phyloP scores from a whole-genome alignment of 768 basidiomycete species.

The Tulasnella sp. region DNA sequence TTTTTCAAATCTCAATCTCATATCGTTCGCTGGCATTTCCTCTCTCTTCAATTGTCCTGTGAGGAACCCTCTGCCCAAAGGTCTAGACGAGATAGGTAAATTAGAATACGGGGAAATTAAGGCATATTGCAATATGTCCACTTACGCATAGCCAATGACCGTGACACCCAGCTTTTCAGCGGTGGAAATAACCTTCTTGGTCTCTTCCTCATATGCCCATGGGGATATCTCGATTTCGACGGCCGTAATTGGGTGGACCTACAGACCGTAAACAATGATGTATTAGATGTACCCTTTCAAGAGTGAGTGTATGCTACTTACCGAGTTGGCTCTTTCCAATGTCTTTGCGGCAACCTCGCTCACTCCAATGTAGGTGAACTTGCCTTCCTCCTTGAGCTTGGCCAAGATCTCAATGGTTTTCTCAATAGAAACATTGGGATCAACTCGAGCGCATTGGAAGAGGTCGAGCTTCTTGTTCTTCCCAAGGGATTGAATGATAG shows the following conservation, averaged over 20 bases:
- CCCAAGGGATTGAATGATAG: constrained; percentile 34
- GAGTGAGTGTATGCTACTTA: constrained; percentile 17
- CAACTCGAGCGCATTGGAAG: constrained; percentile 41
- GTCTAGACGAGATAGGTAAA: not conserved
- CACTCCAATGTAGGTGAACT: constrained; percentile 47
- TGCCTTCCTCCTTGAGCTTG: constrained; percentile 39
- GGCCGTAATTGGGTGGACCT: constrained; percentile 27
- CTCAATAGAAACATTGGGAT: constrained; percentile 34
- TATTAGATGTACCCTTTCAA: not conserved
- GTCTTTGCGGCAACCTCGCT: constrained; percentile 42
- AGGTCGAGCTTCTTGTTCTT: constrained; percentile 46
- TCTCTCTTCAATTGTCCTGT: constrained; percentile 25
- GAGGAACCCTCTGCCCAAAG: constrained; percentile 23
- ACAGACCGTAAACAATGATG: not conserved
- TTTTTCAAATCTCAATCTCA: constrained; percentile 22
- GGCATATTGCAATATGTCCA: not conserved
- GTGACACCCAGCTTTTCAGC: constrained; percentile 43
- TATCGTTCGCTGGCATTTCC: constrained; percentile 28
- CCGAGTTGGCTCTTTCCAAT: constrained; percentile 28
- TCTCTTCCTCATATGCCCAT: constrained; percentile 26
- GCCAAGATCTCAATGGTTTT: constrained; percentile 32
- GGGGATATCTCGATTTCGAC: constrained; percentile 31
- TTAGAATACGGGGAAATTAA: not conserved
- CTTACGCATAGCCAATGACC: constrained; percentile 45
- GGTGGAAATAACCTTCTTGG: constrained; percentile 32